Percentiles rank a stretch among this genome's conserved stretches.
Evolutionary conservation across 805 yeast genomes (phyloP).

Genomic region (Candida qinlingensis): DNA sequence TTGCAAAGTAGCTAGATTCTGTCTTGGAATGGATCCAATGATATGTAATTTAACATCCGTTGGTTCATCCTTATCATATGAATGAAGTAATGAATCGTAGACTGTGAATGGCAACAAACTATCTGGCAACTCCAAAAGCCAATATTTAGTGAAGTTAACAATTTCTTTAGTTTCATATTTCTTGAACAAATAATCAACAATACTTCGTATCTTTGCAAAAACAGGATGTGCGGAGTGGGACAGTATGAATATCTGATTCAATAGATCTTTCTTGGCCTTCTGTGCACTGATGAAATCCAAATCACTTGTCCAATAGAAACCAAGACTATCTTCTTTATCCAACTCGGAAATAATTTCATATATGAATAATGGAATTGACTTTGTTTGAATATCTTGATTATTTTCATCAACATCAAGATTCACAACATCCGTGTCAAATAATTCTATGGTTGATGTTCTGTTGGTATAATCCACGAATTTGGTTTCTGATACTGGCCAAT

Average conservation of each 20-base stretch:
- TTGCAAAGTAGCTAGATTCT: slow-evolving; percentile 24
- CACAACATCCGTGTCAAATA: slow-evolving; percentile 22
- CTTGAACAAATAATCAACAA: slow-evolving; percentile 12
- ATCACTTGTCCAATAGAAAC: slow-evolving; percentile 12
- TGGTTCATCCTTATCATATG: slow-evolving; percentile 9
- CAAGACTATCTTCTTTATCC: slow-evolving; percentile 6
- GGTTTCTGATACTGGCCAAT: slow-evolving; percentile 21
- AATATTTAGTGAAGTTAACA: slow-evolving; percentile 42
- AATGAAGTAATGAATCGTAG: slow-evolving; percentile 20
- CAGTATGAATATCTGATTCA: background rate
- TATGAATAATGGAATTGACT: slow-evolving; percentile 19
- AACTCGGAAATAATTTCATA: slow-evolving; percentile 6
- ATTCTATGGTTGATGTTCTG: background rate
- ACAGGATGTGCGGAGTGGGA: background rate
- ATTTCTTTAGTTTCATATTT: slow-evolving; percentile 14
- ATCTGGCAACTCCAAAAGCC: slow-evolving; percentile 57
- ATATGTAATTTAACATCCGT: slow-evolving; percentile 9
- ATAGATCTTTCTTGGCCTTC: slow-evolving; percentile 10
- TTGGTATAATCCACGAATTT: slow-evolving; percentile 8
- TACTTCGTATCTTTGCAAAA: background rate
- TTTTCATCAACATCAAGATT: slow-evolving; percentile 9
- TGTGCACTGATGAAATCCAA: slow-evolving; percentile 16
- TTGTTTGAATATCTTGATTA: slow-evolving; percentile 8
- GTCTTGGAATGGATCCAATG: slow-evolving; percentile 26
- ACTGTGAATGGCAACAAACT: slow-evolving; percentile 40